Conservation (phyloP, 1,284 basidiomycete species). For the Trametes sp. region DNA sequence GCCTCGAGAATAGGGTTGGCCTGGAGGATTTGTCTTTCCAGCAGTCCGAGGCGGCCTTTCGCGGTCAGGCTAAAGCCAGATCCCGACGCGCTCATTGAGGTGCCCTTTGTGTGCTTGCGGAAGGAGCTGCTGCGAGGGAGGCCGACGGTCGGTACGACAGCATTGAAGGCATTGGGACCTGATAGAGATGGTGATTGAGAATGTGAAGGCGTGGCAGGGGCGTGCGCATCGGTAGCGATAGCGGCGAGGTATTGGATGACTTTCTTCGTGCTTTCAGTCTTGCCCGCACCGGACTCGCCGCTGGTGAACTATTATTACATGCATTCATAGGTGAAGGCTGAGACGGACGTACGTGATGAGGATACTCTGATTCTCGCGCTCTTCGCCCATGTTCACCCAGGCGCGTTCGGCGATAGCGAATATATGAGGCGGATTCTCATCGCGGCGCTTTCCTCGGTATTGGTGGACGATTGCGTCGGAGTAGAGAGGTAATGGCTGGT, state of each 20-base stretch:
- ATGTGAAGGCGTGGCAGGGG: constrained; percentile 63
- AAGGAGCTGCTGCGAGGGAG: constrained; percentile 65
- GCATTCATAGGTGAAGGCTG: not conserved
- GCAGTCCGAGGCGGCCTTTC: constrained; percentile 81
- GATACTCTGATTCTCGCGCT: constrained; percentile 97
- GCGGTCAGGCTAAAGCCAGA: constrained; percentile 54
- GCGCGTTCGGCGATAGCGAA: constrained; percentile 98
- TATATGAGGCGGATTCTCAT: constrained; percentile 97
- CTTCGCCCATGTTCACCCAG: constrained; percentile 98
- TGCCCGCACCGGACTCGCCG: constrained; percentile 98
- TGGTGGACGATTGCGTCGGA: constrained; percentile 92
- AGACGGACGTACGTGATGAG: constrained; percentile 87
- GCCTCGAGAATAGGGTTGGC: constrained; percentile 98
- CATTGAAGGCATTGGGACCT: constrained; percentile 50
- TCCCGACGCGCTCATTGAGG: constrained; percentile 51
- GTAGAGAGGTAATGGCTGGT: constrained; percentile 93
- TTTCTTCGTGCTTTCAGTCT: constrained; percentile 99
- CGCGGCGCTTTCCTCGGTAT: constrained; percentile 91
- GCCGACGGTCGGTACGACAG: constrained; percentile 63
- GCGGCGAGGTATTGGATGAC: constrained; percentile 99
- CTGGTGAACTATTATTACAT: constrained; percentile 48
- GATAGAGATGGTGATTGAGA: constrained; percentile 62
- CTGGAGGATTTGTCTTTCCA: constrained; percentile 97
- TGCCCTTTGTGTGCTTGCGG: constrained; percentile 46
- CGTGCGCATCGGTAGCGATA: constrained; percentile 86